phyloP scores from a whole-genome alignment of 164 flowering plant genomes.

The Vitis amurensis region DNA sequence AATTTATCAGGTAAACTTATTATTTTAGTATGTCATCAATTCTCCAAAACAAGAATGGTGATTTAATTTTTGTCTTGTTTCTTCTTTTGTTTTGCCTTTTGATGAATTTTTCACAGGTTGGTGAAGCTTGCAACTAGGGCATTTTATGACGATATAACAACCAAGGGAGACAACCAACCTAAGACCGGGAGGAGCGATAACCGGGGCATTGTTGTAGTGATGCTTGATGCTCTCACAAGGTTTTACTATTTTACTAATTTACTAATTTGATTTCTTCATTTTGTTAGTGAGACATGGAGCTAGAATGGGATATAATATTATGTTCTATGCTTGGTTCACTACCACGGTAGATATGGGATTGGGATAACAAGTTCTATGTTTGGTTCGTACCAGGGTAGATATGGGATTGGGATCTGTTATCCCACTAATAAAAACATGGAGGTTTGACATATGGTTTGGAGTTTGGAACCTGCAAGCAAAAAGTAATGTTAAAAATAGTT shows the following conservation, averaged over 20 bases:
- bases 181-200: conserved; percentile 82
- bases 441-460: no score
- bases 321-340: neutral
- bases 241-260: conserved; percentile 1
- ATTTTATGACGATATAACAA: conserved; percentile 47
- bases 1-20: no score
- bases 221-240: conserved; percentile 96
- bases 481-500: no score
- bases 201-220: conserved; percentile 90
- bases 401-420: no score
- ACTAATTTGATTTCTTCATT: neutral
- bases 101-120: conserved; percentile 24
- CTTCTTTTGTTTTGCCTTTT: neutral
- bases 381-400: no score
- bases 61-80: neutral
- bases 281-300: neutral
- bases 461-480: no score
- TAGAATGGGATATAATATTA: neutral
- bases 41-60: neutral
- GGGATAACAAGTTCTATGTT: no score
- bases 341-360: no score
- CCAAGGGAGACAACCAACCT: conserved; percentile 59
- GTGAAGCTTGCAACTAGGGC: conserved; percentile 51
- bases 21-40: neutral
- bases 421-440: no score